Percentiles rank a stretch among this genome's conserved stretches.
Evolutionary conservation across 2,329 filamentous ascomycete species (phyloP).

Genomic region (Trichoderma endophyticum): DNA sequence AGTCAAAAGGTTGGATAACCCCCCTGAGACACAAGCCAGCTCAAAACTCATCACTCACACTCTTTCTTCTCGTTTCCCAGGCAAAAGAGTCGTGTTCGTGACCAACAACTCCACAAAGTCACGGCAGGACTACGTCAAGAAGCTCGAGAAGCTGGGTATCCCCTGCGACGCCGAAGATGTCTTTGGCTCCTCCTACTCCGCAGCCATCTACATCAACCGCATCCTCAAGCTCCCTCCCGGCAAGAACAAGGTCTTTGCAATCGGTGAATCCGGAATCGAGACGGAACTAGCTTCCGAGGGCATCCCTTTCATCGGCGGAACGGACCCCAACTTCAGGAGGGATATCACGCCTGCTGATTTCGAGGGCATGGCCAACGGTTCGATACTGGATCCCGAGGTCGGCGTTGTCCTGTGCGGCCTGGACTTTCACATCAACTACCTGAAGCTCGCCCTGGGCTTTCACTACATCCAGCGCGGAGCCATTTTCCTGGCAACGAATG

Average conservation of each 20-base stretch:
- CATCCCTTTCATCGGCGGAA: conserved; percentile 79
- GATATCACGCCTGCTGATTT: conserved; percentile 82
- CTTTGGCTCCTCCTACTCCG: conserved; percentile 92
- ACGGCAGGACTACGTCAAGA: conserved; percentile 86
- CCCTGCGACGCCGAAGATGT: conserved; percentile 81
- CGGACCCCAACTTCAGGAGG: conserved; percentile 72
- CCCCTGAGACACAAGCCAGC: background rate
- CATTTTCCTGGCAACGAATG: conserved; percentile 87
- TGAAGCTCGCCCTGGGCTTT: conserved; percentile 80
- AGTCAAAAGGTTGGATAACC: conserved; percentile 64
- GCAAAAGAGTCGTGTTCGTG: conserved; percentile 91
- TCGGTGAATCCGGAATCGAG: conserved; percentile 90
- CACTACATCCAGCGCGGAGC: conserved; percentile 84
- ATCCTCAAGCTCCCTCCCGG: conserved; percentile 76
- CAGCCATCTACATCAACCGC: conserved; percentile 91
- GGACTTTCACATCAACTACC: conserved; percentile 93
- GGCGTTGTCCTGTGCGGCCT: conserved; percentile 85
- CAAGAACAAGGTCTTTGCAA: conserved; percentile 90
- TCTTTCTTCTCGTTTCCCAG: conserved; percentile 41
- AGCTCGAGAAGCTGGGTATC: conserved; percentile 79
- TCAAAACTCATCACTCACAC: background rate
- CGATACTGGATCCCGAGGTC: conserved; percentile 78
- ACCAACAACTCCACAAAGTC: conserved; percentile 99
- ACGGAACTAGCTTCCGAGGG: conserved; percentile 78
- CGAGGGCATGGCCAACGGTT: conserved; percentile 69